A percentile compares a stretch with the other conserved stretches of the same genome.
These are phyloP conservation scores for Fusarium sp. DNA, from an alignment of 2,329 filamentous ascomycete species.

Conservation along the genomic window DNA sequence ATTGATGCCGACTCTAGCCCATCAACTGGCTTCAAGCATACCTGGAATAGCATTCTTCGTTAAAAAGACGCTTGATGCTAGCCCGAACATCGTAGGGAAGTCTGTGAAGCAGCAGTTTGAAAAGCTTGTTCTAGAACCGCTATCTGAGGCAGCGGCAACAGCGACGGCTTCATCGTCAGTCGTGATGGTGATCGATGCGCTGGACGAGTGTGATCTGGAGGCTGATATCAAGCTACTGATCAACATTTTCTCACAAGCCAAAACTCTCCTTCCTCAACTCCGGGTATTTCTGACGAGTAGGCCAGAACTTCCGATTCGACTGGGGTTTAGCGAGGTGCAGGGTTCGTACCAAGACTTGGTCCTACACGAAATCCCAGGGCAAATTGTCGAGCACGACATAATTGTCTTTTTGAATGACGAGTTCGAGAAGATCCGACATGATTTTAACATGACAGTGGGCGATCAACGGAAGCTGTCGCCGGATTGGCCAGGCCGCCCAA, in stretches of 20 bases:
- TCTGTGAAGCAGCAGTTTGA: background rate
- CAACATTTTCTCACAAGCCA: slow-evolving; percentile 5
- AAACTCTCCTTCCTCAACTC: background rate
- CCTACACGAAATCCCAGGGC: too few species aligned
- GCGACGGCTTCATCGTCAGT: background rate
- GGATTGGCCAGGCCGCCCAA: slow-evolving; percentile 20
- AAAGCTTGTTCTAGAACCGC: background rate
- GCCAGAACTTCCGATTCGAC: slow-evolving; percentile 52
- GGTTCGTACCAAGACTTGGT: slow-evolving; percentile 40
- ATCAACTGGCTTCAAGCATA: slow-evolving; percentile 42
- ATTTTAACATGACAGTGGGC: background rate
- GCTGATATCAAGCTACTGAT: background rate
- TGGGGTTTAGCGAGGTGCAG: slow-evolving; percentile 48
- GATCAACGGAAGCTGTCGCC: background rate
- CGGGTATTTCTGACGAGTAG: slow-evolving; percentile 56
- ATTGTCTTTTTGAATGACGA: background rate
- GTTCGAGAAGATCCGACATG: background rate
- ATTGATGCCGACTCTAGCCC: slow-evolving; percentile 54
- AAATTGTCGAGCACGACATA: slow-evolving; percentile 52
- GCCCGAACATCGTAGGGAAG: background rate
- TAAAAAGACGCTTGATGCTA: background rate
- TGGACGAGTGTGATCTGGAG: background rate
- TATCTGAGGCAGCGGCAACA: background rate
- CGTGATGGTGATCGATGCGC: background rate
- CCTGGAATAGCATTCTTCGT: slow-evolving; percentile 43